Percentiles rank a stretch among this genome's conserved stretches.
phyloP scores from a whole-genome alignment of 2,329 filamentous ascomycete species.

The Aspergillus tamarii region DNA sequence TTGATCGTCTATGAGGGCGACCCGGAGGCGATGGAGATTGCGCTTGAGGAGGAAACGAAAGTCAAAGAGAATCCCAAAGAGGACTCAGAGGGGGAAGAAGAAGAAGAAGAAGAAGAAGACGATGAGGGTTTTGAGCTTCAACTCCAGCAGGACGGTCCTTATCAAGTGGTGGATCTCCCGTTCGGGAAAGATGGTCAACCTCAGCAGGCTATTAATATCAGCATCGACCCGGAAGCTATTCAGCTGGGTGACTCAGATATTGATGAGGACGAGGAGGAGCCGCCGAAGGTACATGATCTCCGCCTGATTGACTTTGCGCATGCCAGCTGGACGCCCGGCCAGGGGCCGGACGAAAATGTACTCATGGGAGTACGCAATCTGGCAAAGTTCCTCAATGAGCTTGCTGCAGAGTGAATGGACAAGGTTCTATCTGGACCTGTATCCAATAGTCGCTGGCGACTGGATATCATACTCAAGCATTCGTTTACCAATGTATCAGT shows the following conservation, averaged over 20 bases:
- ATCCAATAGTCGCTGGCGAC: constrained; percentile 33
- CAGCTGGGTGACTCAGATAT: constrained; percentile 53
- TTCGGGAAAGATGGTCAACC: constrained; percentile 31
- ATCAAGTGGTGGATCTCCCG: constrained; percentile 36
- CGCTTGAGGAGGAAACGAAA: constrained; percentile 50
- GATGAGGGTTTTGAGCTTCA: constrained; percentile 33
- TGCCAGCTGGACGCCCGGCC: constrained; percentile 77
- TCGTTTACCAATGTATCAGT: neutral
- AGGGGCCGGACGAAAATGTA: constrained; percentile 84
- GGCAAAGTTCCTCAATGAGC: constrained; percentile 69
- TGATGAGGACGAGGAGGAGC: constrained; percentile 58
- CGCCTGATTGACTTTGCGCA: constrained; percentile 98
- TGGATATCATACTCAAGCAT: constrained; percentile 3
- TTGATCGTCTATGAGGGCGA: constrained; percentile 70
- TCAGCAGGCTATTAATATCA: constrained; percentile 39
- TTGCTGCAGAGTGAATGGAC: constrained; percentile 47
- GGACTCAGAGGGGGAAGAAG: constrained; percentile 35
- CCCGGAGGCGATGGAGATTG: constrained; percentile 55
- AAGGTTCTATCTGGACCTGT: constrained; percentile 12
- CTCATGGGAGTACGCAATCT: constrained; percentile 75
- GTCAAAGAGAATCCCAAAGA: constrained; percentile 24
- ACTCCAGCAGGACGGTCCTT: constrained; percentile 31
- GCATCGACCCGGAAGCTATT: constrained; percentile 39
- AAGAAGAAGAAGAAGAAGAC: constrained; percentile 28
- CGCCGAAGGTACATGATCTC: constrained; percentile 72